Percentiles rank a stretch among this genome's conserved stretches.
Conservation (phyloP, 2,329 filamentous ascomycete genomes). For the Colletotrichum aenigma region DNA sequence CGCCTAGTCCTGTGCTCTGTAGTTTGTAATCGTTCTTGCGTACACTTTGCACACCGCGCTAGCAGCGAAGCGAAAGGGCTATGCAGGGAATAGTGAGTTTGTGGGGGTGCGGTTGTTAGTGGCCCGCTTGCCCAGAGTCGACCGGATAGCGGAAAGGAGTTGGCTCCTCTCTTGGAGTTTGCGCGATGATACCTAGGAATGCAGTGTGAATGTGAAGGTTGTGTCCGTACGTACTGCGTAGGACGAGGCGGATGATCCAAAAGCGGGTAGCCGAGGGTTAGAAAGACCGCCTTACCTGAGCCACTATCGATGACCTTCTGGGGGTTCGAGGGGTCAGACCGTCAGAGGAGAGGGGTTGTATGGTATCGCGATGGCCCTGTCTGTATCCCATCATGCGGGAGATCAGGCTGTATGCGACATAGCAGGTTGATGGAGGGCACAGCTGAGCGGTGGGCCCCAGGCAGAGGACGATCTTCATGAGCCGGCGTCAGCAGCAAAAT, state of each 20-base stretch:
- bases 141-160: constrained; percentile 17
- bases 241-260: not conserved
- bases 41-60: not conserved
- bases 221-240: not conserved
- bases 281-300: constrained; percentile 1
- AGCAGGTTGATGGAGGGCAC: not conserved
- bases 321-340: not conserved
- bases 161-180: not conserved
- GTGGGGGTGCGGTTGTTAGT: constrained; percentile 2
- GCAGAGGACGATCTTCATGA: constrained; percentile 13
- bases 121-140: not conserved
- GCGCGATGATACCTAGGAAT: constrained; percentile 13
- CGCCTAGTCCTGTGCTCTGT: not conserved
- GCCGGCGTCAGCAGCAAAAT: not conserved
- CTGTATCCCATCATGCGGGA: not conserved
- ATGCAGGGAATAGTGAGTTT: not conserved
- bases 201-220: not conserved
- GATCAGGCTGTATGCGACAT: not conserved
- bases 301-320: not conserved
- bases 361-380: not conserved
- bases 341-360: not conserved
- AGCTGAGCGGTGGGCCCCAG: constrained; percentile 1
- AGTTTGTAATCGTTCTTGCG: not conserved
- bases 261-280: constrained; percentile 9
- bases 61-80: not conserved